phyloP scores from a whole-genome alignment of 2,329 filamentous ascomycete species.

The Bipolaris gigantea region DNA sequence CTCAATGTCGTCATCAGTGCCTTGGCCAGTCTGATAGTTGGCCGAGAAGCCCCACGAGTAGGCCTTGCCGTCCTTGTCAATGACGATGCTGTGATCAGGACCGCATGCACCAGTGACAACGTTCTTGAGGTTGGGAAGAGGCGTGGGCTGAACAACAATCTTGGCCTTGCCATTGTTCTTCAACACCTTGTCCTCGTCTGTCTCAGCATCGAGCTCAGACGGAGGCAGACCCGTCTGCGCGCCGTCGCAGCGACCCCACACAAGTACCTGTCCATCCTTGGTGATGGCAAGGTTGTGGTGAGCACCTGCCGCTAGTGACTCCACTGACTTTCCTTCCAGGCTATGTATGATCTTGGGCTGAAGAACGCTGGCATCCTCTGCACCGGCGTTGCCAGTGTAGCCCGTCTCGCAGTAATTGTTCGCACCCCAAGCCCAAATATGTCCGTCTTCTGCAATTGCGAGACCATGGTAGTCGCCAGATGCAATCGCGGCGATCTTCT shows the following conservation, averaged over 20 bases:
- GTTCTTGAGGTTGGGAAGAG: conserved; percentile 60
- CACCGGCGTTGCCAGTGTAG: conserved; percentile 63
- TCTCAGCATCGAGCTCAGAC: conserved; percentile 30
- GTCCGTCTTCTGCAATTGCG: conserved; percentile 67
- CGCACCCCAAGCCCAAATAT: conserved; percentile 79
- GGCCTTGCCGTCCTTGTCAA: conserved; percentile 69
- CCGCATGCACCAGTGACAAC: conserved; percentile 63
- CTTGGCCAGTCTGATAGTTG: conserved; percentile 79
- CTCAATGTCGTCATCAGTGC: conserved; percentile 76
- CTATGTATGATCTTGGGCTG: conserved; percentile 66
- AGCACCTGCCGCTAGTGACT: conserved; percentile 68
- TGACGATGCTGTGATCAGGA: conserved; percentile 72
- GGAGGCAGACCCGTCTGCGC: conserved; percentile 54
- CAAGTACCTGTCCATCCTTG: conserved; percentile 57
- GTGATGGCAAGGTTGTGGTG: conserved; percentile 72
- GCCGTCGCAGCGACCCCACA: conserved; percentile 64
- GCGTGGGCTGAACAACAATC: conserved; percentile 69
- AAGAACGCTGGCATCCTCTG: conserved; percentile 70
- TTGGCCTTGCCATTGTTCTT: conserved; percentile 65
- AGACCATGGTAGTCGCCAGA: conserved; percentile 83
- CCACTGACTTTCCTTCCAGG: conserved; percentile 66
- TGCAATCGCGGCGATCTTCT: conserved; percentile 62
- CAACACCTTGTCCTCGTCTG: conserved; percentile 49
- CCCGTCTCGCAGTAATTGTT: conserved; percentile 87
- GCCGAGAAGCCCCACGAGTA: conserved; percentile 81